Evolutionary conservation across 2,329 filamentous ascomycete species (phyloP).

Genomic region (Moelleriella libera): DNA sequence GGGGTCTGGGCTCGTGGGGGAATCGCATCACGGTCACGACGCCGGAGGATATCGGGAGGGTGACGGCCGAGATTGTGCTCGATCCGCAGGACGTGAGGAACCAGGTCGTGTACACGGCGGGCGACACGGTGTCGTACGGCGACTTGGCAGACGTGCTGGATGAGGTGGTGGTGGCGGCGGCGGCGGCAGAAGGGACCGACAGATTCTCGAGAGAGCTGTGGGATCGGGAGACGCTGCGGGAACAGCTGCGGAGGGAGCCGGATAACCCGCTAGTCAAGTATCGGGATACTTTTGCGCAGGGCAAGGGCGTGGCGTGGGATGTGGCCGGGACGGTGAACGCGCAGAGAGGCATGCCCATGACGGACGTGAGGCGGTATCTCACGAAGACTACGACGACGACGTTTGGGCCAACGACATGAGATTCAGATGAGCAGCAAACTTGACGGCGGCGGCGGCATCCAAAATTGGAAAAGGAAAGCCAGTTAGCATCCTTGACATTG

Average conservation of each 20-base stretch:
- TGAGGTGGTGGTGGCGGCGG: slow-evolving; percentile 9
- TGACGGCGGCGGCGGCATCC: too few species aligned
- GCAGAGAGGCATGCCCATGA: slow-evolving; percentile 28
- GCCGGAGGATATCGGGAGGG: slow-evolving; percentile 46
- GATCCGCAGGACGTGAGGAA: slow-evolving; percentile 16
- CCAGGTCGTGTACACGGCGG: slow-evolving; percentile 42
- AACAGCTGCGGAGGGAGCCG: slow-evolving; percentile 21
- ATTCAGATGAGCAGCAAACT: too few species aligned
- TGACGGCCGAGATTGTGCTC: slow-evolving; percentile 42
- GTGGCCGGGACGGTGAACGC: slow-evolving; percentile 36
- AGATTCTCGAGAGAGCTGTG: slow-evolving; percentile 35
- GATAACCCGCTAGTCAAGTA: slow-evolving; percentile 44
- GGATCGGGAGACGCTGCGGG: slow-evolving; percentile 26
- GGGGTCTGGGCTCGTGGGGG: slow-evolving; percentile 47
- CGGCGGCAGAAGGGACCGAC: slow-evolving; percentile 9
- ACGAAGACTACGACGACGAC: too few species aligned
- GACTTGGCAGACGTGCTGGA: slow-evolving; percentile 39
- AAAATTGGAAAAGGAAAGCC: too few species aligned
- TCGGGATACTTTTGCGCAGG: slow-evolving; percentile 43
- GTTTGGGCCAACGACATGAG: too few species aligned
- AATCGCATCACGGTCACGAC: slow-evolving; percentile 48
- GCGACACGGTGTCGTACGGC: slow-evolving; percentile 47
- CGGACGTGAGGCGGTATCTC: slow-evolving; percentile 26
- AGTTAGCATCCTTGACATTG: too few species aligned
- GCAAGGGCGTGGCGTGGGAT: slow-evolving; percentile 45